A percentile compares a stretch with the other conserved stretches of the same genome.
These are phyloP conservation scores for Aspergillus sp. DNA, from an alignment of 2,329 filamentous ascomycete species.

Conservation along the genomic window DNA sequence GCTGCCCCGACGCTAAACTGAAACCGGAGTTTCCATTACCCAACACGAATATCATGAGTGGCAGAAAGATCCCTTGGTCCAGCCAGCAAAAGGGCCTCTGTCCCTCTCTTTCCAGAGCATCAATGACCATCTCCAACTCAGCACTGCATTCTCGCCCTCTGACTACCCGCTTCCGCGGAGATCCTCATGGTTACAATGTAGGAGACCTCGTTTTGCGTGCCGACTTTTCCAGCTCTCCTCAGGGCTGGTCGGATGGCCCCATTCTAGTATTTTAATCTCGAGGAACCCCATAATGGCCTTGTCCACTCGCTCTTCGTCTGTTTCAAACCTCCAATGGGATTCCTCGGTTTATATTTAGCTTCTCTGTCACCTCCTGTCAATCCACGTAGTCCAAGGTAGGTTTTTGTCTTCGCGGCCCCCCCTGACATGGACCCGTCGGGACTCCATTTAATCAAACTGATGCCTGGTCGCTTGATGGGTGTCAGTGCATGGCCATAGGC, in stretches of 20 bases:
- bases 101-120: background rate
- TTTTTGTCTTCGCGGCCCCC: background rate
- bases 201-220: conserved; percentile 2
- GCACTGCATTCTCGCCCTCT: background rate
- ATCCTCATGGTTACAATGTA: conserved; percentile 6
- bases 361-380: background rate
- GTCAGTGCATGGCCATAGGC: background rate
- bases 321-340: conserved; percentile 8
- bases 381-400: conserved; percentile 7
- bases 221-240: background rate
- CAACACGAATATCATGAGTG: conserved; percentile 38
- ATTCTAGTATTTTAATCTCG: background rate
- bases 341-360: conserved; percentile 8
- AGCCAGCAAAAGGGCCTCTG: background rate
- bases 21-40: conserved; percentile 37
- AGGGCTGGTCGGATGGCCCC: background rate
- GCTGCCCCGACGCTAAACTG: conserved; percentile 28
- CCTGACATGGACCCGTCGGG: conserved; percentile 4
- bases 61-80: conserved; percentile 16
- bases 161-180: conserved; percentile 12
- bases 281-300: conserved; percentile 1
- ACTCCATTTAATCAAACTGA: background rate
- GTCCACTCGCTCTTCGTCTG: conserved; percentile 4
- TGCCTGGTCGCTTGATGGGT: background rate
- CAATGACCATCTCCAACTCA: background rate